phyloP scores from a whole-genome alignment of 139 green algal genomes.

The Coelastrella sp. region DNA sequence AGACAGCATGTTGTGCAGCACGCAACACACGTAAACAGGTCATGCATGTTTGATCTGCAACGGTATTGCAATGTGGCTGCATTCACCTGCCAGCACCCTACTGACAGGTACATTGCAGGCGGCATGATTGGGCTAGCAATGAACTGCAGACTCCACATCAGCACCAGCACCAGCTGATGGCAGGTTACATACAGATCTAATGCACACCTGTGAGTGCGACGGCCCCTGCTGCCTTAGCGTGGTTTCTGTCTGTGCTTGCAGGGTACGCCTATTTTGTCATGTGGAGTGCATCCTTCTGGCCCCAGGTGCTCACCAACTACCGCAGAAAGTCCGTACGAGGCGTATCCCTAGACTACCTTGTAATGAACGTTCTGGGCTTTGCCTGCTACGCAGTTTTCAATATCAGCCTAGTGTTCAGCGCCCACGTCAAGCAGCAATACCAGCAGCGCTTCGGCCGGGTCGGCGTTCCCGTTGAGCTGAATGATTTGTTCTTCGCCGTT shows the following conservation, averaged over 20 bases:
- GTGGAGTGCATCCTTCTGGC: not conserved
- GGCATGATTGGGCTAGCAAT: no score
- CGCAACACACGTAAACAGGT: no score
- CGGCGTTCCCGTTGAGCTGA: slow-evolving; percentile 57
- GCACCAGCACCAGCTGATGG: no score
- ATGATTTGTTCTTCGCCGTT: slow-evolving; percentile 74
- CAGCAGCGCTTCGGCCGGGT: slow-evolving; percentile 34
- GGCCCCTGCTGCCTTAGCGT: not conserved
- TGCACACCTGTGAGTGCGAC: not conserved
- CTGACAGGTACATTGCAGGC: no score
- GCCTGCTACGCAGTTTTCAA: slow-evolving; percentile 72
- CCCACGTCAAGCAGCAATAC: slow-evolving; percentile 51
- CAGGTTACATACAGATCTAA: no score
- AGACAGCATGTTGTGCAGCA: no score
- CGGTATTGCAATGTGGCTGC: not conserved
- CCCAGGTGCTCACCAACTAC: not conserved
- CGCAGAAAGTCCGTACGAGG: not conserved
- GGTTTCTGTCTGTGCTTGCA: not conserved
- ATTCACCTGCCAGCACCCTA: not conserved
- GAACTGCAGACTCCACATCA: no score
- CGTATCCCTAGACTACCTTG: not conserved
- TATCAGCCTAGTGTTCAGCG: slow-evolving; percentile 56
- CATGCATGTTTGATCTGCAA: no score
- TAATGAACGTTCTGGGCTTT: slow-evolving; percentile 56
- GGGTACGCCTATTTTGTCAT: not conserved